A percentile compares a stretch with the other conserved stretches of the same genome.
Conservation (phyloP, 2,329 filamentous ascomycete genomes). For the Exophiala spinifera region DNA sequence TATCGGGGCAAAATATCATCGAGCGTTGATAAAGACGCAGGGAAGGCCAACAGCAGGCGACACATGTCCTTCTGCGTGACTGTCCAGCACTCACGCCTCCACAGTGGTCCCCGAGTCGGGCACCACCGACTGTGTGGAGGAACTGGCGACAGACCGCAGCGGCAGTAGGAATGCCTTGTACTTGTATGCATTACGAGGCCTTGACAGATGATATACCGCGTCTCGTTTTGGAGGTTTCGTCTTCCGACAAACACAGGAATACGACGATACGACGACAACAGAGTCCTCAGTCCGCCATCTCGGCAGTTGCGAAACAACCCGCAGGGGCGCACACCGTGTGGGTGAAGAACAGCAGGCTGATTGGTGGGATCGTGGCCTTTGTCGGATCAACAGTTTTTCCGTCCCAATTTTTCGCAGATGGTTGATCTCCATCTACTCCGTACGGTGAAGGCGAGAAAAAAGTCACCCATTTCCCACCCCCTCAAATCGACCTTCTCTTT, state of each 20-base stretch:
- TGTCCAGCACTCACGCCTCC: too few species aligned
- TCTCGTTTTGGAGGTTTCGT: too few species aligned
- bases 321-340: not conserved
- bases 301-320: not conserved
- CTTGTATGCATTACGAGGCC: too few species aligned
- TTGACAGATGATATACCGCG: not conserved
- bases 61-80: not conserved
- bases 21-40: constrained; percentile 1
- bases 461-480: constrained; percentile 8
- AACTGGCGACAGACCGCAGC: too few species aligned
- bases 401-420: constrained; percentile 5
- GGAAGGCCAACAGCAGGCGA: not conserved
- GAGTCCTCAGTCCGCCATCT: not conserved
- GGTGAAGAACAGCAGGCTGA: not conserved
- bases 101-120: too few species aligned
- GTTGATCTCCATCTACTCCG: not conserved
- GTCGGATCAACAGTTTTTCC: not conserved
- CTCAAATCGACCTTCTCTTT: not conserved
- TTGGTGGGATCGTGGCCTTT: not conserved
- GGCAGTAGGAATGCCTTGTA: too few species aligned
- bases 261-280: not conserved
- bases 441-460: constrained; percentile 1
- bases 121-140: too few species aligned
- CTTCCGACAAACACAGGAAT: too few species aligned
- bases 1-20: constrained; percentile 24